Conservation (phyloP, 2,329 filamentous ascomycete genomes). For the Dactylella cylindrospora region DNA sequence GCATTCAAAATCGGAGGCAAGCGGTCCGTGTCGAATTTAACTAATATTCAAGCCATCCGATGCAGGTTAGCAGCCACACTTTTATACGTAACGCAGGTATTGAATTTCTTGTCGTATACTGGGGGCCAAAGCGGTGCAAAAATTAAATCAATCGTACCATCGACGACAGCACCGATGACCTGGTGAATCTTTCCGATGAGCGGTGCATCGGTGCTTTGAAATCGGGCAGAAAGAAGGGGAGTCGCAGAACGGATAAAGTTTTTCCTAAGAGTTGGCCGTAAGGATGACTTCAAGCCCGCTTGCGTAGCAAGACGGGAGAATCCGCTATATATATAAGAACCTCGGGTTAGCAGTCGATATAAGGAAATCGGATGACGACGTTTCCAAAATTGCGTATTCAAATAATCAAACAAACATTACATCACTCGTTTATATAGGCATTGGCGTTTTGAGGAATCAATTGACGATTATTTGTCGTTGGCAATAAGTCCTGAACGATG, state of each 20-base stretch:
- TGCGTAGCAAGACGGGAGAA: slow-evolving; percentile 59
- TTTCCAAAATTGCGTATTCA: not conserved
- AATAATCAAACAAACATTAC: no score
- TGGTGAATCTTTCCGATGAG: slow-evolving; percentile 68
- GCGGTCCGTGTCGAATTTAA: slow-evolving; percentile 90
- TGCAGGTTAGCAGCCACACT: not conserved
- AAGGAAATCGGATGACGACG: not conserved
- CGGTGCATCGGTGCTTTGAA: slow-evolving; percentile 62
- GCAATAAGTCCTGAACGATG: not conserved
- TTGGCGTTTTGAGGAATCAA: slow-evolving; percentile 6
- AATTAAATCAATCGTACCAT: slow-evolving; percentile 68
- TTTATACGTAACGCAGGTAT: not conserved
- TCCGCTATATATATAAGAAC: slow-evolving; percentile 57
- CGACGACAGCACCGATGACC: slow-evolving; percentile 98
- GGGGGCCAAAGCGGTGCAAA: slow-evolving; percentile 40
- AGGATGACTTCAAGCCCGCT: slow-evolving; percentile 51
- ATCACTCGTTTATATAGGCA: no score
- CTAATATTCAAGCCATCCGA: slow-evolving; percentile 10
- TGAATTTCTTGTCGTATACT: slow-evolving; percentile 44
- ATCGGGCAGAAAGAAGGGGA: slow-evolving; percentile 63
- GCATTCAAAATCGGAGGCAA: slow-evolving; percentile 98
- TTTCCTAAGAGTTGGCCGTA: slow-evolving; percentile 60
- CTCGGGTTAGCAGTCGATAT: slow-evolving; percentile 13
- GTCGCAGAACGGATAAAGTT: slow-evolving; percentile 59
- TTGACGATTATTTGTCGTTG: not conserved